Conservation (phyloP, 2,329 filamentous ascomycete species). For the Ascochyta koolunga region DNA sequence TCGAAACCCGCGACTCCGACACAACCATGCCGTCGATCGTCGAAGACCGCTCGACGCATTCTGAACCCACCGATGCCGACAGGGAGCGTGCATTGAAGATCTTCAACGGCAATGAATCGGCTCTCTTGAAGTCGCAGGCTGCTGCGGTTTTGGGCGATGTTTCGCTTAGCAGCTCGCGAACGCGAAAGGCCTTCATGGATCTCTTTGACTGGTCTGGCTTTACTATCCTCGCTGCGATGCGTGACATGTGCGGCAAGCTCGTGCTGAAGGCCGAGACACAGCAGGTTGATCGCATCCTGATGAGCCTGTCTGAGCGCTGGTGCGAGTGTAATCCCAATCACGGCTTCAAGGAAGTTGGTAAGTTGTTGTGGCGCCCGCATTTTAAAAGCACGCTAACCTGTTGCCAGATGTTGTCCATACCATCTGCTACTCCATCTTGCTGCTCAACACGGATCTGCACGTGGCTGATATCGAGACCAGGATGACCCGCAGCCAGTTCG, state of each 20-base stretch:
- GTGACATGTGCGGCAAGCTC: conserved; percentile 80
- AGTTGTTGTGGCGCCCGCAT: conserved; percentile 40
- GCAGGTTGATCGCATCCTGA: conserved; percentile 92
- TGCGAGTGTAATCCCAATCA: conserved; percentile 91
- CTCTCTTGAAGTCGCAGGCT: conserved; percentile 78
- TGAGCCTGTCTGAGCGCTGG: conserved; percentile 88
- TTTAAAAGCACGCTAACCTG: conserved; percentile 37
- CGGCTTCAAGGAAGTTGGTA: conserved; percentile 87
- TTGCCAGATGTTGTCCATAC: conserved; percentile 87
- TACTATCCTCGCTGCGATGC: conserved; percentile 79
- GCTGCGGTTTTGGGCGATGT: conserved; percentile 86
- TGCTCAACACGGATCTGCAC: conserved; percentile 95
- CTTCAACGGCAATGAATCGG: conserved; percentile 82
- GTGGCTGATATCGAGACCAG: conserved; percentile 93
- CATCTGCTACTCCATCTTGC: conserved; percentile 92
- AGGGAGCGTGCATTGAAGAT: conserved; percentile 79
- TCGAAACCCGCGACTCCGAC: conserved; percentile 55
- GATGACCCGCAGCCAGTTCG: conserved; percentile 93
- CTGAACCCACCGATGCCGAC: conserved; percentile 68
- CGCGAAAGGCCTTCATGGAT: conserved; percentile 85
- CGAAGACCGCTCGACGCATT: conserved; percentile 35
- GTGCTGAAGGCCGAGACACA: conserved; percentile 91
- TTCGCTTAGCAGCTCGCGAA: conserved; percentile 58
- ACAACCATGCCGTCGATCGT: conserved; percentile 43
- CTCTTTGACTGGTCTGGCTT: conserved; percentile 84